Conservation (phyloP, 2,329 filamentous ascomycete genomes). For the Phialocephala subalpina region DNA sequence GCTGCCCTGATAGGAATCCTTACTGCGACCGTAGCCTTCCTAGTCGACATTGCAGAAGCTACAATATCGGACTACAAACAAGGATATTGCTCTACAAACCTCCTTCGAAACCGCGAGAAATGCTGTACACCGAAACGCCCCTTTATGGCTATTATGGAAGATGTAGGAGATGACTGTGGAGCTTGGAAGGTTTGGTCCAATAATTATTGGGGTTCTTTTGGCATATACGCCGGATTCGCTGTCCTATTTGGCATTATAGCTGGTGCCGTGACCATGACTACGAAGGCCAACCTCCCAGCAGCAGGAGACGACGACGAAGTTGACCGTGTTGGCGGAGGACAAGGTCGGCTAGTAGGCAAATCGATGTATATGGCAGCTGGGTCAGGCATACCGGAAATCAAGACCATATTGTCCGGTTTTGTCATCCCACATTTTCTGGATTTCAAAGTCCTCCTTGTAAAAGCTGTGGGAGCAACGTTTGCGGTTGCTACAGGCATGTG, state of each 20-base stretch:
- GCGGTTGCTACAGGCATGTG: constrained; percentile 67
- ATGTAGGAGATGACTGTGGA: constrained; percentile 39
- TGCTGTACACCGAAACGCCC: constrained; percentile 52
- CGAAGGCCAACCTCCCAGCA: constrained; percentile 56
- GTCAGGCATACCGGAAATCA: constrained; percentile 68
- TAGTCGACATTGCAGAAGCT: constrained; percentile 62
- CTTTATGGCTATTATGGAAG: constrained; percentile 17
- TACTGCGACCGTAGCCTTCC: constrained; percentile 62
- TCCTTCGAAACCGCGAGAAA: constrained; percentile 55
- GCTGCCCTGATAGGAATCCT: constrained; percentile 60
- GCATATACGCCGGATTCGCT: constrained; percentile 57
- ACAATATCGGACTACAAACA: constrained; percentile 64
- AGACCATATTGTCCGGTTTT: constrained; percentile 67
- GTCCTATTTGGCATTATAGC: constrained; percentile 58
- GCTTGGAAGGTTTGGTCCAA: constrained; percentile 38
- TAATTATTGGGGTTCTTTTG: constrained; percentile 51
- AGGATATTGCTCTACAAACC: constrained; percentile 59
- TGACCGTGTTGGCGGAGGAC: constrained; percentile 11
- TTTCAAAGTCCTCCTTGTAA: constrained; percentile 61
- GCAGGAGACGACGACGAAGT: constrained; percentile 36
- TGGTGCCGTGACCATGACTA: constrained; percentile 57
- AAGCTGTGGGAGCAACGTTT: constrained; percentile 65
- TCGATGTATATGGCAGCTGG: constrained; percentile 66
- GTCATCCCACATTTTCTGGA: constrained; percentile 64
- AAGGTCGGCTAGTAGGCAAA: constrained; percentile 50